Evolutionary conservation across 371 early-diverging fungal species (phyloP), one percentile per base, ranked within the genome.

Genomic region (Circinella umbellata): DNA sequence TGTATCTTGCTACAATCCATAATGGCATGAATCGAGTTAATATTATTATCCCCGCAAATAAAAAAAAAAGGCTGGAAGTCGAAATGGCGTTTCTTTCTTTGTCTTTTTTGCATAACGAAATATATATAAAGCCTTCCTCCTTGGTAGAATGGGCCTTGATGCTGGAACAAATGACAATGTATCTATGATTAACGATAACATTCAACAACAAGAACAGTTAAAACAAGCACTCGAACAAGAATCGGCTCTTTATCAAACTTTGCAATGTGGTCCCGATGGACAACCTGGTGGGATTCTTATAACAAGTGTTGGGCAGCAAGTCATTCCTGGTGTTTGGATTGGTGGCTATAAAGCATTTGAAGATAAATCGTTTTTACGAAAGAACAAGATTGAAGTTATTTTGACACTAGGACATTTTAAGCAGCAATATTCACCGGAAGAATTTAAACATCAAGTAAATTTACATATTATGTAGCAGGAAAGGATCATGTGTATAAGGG

Each of bases 371-470:
- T 81, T 80, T 64, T 69, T 92, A 48, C 60, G 79, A 14, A 84
- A 84, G 47, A 80, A 80, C 55, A 80, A 85, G 27, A 89, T 92
- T 57, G 82, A 83, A 1, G 83, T 84, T 55, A 86, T 92, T 18
- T 73, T 92, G 20, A 78, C 84, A 14, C 66, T 89, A 4, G 84
- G 84, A 15, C 79, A 84, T 65, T 86, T 84, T 57, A 72, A 77
- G 66, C 81, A 71, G 39, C 67, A 48, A 37, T 81, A 77, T 62
- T 34, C 55, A 60, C 55, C 61, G 54, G 73, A 73, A 49, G 70
- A 81, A 7, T 88, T 85, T 61, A 62, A 69, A 4, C 89, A 93
- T 81, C 87, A 88, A 75, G 73, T 84, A 70, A 84, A 15, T 27
- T 34, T 38, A 15, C 10, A 13, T 48, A 1, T 4, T 60, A 1